Evolutionary conservation across 257 asterid species (phyloP).

Genomic region (Penstemon davidsonii): DNA sequence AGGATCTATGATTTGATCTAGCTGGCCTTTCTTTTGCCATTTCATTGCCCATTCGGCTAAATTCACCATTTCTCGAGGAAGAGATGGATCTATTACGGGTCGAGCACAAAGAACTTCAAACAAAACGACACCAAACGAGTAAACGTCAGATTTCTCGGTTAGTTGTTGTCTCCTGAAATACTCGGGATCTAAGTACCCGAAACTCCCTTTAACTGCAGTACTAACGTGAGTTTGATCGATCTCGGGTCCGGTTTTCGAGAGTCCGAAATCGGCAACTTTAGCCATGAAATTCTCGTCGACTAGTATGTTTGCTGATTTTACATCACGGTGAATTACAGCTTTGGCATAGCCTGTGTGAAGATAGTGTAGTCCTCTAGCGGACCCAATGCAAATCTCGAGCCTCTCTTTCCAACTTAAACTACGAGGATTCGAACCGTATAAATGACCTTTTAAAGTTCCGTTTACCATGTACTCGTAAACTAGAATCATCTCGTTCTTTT

Average conservation of each 20-base stretch:
- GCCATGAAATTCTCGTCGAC: constrained; percentile 83
- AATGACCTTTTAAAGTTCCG: constrained; percentile 74
- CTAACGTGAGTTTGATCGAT: constrained; percentile 86
- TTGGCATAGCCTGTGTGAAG: constrained; percentile 78
- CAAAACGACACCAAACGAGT: constrained; percentile 75
- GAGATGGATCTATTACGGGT: constrained; percentile 81
- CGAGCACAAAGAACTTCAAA: constrained; percentile 76
- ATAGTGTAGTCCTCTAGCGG: constrained; percentile 79
- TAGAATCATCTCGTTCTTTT: constrained; percentile 65
- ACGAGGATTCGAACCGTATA: constrained; percentile 57
- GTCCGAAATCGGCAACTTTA: constrained; percentile 84
- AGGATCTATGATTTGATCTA: constrained; percentile 61
- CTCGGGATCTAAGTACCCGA: too few species aligned
- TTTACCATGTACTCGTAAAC: constrained; percentile 54
- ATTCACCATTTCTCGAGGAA: constrained; percentile 80
- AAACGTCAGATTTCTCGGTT: constrained; percentile 50
- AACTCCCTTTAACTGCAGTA: constrained; percentile 39
- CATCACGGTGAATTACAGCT: constrained; percentile 80
- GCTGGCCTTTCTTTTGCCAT: constrained; percentile 73
- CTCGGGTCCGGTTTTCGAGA: constrained; percentile 82
- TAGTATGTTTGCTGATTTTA: constrained; percentile 78
- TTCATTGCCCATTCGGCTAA: constrained; percentile 87
- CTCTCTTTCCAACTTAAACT: constrained; percentile 76
- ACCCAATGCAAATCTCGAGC: constrained; percentile 81
- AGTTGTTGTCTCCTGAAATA: too few species aligned